Percentiles rank a stretch among this genome's conserved stretches.
Conservation (phyloP, 2,329 filamentous ascomycete species). For the Geosmithia flava region DNA sequence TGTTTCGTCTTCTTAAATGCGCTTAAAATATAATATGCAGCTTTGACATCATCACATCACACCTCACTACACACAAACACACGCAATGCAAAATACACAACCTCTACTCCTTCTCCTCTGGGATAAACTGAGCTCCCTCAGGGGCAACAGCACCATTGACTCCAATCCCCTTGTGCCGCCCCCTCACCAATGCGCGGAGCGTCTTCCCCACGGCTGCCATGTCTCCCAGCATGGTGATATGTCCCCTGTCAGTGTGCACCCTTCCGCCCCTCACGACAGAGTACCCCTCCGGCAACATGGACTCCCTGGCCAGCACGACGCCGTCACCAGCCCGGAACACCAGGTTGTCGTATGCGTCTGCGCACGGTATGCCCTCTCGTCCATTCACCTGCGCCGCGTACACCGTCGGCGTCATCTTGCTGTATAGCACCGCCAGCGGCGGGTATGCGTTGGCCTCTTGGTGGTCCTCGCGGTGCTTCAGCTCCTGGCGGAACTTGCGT, state of each 20-base stretch:
- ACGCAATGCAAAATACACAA: too few relatives aligned
- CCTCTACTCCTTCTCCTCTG: neutral
- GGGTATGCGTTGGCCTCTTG: constrained; percentile 63
- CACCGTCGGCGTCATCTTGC: constrained; percentile 76
- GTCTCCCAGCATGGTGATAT: constrained; percentile 80
- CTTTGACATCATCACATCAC: too few relatives aligned
- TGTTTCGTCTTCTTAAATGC: too few relatives aligned
- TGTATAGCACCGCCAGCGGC: constrained; percentile 72
- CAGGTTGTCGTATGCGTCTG: constrained; percentile 76
- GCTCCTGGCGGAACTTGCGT: constrained; percentile 64
- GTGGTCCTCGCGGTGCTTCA: constrained; percentile 48
- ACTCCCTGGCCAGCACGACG: constrained; percentile 73
- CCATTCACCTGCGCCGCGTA: constrained; percentile 66
- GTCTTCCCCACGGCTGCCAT: constrained; percentile 68
- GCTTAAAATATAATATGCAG: too few relatives aligned
- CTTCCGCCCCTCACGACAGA: constrained; percentile 59
- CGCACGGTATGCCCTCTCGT: constrained; percentile 59
- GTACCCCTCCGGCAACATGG: constrained; percentile 77
- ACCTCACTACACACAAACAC: neutral
- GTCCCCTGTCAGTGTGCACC: constrained; percentile 70
- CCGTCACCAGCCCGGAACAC: constrained; percentile 82
- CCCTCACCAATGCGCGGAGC: constrained; percentile 54
- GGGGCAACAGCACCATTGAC: constrained; percentile 23
- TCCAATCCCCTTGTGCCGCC: constrained; percentile 62
- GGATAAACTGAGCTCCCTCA: neutral